Evolutionary conservation across 2,329 filamentous ascomycete genomes (phyloP), one percentile per base, ranked within the genome.

Genomic region (Fusarium sp.): DNA sequence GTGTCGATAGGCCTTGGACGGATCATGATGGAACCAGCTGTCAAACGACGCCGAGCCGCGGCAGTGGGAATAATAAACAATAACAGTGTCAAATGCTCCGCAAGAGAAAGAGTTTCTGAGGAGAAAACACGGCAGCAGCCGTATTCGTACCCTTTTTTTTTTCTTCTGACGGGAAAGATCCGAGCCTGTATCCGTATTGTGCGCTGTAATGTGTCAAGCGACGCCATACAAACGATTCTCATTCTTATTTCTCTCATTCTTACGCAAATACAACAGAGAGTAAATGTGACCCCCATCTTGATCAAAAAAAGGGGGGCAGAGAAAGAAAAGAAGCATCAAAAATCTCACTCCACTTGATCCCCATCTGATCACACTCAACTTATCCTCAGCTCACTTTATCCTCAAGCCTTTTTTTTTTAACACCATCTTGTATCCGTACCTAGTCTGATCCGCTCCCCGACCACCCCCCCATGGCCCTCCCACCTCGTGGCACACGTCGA

Each of bases 401-500:
- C 16, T 5, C n/a, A 54, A 54, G 50, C 20, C 20, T 20, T 20
- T 32, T 32, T n/a, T 30, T 13, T 14, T 34, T 16, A 45, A 10
- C n/a, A 30, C 50, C 52, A 56, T 14, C 48, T 45, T 45, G 43
- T 23, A 37, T 25, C 32, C 14, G 32, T 57, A 37, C 54, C 30
- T 57, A 25, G 34, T 57, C 34, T 25, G 41, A 43, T 43, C 50
- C 27, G 13, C 13, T 18, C 30, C 30, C 10, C 14, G 8, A 7
- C 27, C 14, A 8, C 14, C 27, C 30, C 52, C 32, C 54, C 52
- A 57, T 57, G 54, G 48, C 16, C 16, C 54, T 57, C 54, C 23
- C 56, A 39, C 56, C 56, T 59, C 56, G 56, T 59, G 56, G 56
- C 56, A 59, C 56, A 41, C 56, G 56, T 37, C 56, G 56, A 59